Evolutionary conservation across 345 rosid species (phyloP).

Genomic region (Eucalyptus polyanthemos): DNA sequence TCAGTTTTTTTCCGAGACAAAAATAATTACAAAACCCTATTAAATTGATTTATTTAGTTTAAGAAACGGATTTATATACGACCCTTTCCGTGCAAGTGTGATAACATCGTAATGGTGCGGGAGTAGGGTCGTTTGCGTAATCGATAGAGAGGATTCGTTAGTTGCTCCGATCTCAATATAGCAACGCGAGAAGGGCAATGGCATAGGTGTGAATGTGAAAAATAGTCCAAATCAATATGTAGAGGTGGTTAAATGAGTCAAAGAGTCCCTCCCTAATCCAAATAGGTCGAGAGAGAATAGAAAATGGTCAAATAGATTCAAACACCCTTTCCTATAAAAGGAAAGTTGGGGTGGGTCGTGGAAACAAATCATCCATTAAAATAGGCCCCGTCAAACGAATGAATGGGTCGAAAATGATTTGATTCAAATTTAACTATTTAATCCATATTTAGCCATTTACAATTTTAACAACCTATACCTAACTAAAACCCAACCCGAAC

Average conservation of each 20-base stretch:
- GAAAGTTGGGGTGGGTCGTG: background rate
- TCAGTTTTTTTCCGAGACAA: background rate
- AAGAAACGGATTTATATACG: background rate
- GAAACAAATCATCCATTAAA: background rate
- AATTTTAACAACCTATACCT: background rate
- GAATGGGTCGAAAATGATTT: too few species aligned
- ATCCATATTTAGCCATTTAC: background rate
- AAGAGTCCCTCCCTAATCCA: background rate
- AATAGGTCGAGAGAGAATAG: background rate
- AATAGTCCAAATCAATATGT: background rate
- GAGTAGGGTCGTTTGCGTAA: too few species aligned
- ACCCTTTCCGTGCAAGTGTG: background rate
- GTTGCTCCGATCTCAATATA: too few species aligned
- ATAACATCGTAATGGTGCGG: background rate
- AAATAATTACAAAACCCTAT: background rate
- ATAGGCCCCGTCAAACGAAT: background rate
- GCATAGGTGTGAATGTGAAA: background rate
- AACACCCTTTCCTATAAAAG: background rate
- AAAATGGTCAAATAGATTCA: background rate
- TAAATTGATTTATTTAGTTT: background rate
- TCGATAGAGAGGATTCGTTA: too few species aligned
- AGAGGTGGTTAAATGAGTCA: background rate
- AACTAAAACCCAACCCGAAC: rapidly evolving
- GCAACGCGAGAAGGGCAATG: too few species aligned
- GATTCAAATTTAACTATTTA: background rate